Percentiles rank a stretch among this genome's conserved stretches.
Evolutionary conservation across 495 filamentous ascomycete species (phyloP).

Genomic region (Acidiella bohemica): DNA sequence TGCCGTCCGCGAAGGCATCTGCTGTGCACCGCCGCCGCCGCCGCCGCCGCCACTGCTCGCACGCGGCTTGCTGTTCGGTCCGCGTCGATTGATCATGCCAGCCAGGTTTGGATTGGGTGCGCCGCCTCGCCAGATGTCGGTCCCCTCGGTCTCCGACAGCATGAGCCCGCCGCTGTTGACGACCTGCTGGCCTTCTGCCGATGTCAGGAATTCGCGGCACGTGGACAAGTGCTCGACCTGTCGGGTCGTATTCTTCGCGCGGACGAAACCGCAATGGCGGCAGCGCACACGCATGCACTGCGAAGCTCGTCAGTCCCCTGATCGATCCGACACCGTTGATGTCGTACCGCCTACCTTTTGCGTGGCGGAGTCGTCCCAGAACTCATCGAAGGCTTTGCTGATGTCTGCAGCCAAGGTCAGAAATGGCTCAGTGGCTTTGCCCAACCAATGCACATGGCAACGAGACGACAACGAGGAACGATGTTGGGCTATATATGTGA

Average conservation of each 20-base stretch:
- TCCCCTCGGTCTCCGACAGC: neutral
- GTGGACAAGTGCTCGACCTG: constrained; percentile 31
- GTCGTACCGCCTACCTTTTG: no score
- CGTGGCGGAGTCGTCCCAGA: constrained; percentile 14
- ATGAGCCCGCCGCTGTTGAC: constrained; percentile 8
- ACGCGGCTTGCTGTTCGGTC: constrained; percentile 21
- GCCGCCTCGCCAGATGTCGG: constrained; percentile 25
- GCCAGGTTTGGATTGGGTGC: constrained; percentile 30
- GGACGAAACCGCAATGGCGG: constrained; percentile 29
- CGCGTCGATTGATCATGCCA: constrained; percentile 23
- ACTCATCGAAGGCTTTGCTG: constrained; percentile 13
- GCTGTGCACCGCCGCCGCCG: no score
- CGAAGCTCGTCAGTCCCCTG: neutral
- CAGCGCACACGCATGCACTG: constrained; percentile 34
- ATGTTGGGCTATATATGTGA: no score
- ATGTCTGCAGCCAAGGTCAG: no score
- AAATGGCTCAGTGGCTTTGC: no score
- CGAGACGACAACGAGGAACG: no score
- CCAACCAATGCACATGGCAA: no score
- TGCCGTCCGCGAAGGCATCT: constrained; percentile 2
- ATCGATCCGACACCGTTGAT: no score
- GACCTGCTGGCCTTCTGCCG: constrained; percentile 25
- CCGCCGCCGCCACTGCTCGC: neutral
- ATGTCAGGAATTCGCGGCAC: constrained; percentile 27
- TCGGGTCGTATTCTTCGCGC: constrained; percentile 33